These are phyloP conservation scores for Podosphaera xanthii DNA, from an alignment of 2,329 filamentous ascomycete species.

Conservation along the genomic window DNA sequence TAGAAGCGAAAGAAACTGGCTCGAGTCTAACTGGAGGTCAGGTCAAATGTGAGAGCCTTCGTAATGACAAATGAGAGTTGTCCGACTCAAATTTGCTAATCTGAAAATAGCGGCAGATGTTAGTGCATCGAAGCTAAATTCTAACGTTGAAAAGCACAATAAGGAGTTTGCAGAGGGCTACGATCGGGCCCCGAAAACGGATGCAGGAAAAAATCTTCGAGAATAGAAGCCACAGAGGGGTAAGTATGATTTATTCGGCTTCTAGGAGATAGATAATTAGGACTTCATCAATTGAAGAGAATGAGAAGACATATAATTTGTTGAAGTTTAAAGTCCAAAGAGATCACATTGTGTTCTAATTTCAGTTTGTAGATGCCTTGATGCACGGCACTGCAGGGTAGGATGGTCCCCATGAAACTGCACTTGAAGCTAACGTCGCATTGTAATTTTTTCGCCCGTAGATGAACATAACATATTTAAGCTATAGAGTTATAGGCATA, in stretches of 20 bases:
- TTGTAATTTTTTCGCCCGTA: too few species aligned
- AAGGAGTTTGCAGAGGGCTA: conserved; percentile 31
- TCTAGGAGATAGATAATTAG: neutral
- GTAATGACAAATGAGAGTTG: conserved; percentile 4
- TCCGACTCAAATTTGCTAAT: conserved; percentile 5
- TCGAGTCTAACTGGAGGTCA: conserved; percentile 13
- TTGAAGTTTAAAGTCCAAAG: too few species aligned
- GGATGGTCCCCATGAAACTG: too few species aligned
- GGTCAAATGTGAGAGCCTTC: conserved; percentile 7
- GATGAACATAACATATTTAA: too few species aligned
- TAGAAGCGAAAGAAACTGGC: conserved; percentile 20
- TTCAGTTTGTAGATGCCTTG: too few species aligned
- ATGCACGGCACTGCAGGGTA: too few species aligned
- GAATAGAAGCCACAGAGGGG: conserved; percentile 11
- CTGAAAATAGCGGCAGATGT: too few species aligned
- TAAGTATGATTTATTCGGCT: neutral
- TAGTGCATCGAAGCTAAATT: conserved; percentile 20
- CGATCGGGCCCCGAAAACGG: conserved; percentile 21
- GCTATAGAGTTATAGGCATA: too few species aligned
- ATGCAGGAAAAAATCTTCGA: conserved; percentile 28
- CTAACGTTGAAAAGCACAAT: conserved; percentile 36
- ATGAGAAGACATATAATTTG: too few species aligned
- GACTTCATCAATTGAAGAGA: too few species aligned
- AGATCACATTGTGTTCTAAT: too few species aligned
- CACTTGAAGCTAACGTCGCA: too few species aligned